Evolutionary conservation across 768 basidiomycete genomes (phyloP).

Genomic region (Psilocybe subaeruginosa): DNA sequence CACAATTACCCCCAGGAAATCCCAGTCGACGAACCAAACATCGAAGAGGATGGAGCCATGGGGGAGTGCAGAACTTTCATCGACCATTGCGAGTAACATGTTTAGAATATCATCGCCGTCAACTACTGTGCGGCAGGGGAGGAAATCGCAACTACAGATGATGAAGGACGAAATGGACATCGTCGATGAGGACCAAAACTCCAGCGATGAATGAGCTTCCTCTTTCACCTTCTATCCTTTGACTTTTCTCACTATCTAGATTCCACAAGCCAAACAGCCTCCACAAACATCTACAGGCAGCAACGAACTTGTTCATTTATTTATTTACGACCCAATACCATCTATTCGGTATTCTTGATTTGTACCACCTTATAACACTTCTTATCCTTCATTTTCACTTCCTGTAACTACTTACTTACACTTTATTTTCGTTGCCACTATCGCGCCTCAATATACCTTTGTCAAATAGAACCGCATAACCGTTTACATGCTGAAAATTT

Average conservation of each 20-base stretch:
- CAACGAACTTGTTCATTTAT: conserved; percentile 11
- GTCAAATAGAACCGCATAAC: not conserved
- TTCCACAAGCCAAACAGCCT: not conserved
- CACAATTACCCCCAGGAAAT: conserved; percentile 6
- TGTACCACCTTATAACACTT: conserved; percentile 17
- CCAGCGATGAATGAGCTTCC: conserved; percentile 1
- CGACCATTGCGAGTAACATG: not conserved
- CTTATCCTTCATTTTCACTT: conserved; percentile 7
- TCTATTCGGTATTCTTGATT: conserved; percentile 21
- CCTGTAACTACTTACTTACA: conserved; percentile 9
- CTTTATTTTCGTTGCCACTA: not conserved
- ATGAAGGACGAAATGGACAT: conserved; percentile 39
- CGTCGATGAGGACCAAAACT: conserved; percentile 23
- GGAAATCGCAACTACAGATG: conserved; percentile 12
- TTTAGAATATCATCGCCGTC: conserved; percentile 1
- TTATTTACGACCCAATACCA: conserved; percentile 17
- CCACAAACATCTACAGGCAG: conserved; percentile 1
- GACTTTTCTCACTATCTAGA: not conserved
- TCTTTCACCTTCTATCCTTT: not conserved
- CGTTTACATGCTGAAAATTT: not conserved
- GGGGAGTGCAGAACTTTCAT: not conserved
- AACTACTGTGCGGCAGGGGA: not conserved
- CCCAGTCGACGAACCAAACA: not conserved
- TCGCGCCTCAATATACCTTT: conserved; percentile 5
- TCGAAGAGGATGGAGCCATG: conserved; percentile 1